Evolutionary conservation across 805 yeast species (phyloP).

Genomic region (Cyberlindnera mycetangii): DNA sequence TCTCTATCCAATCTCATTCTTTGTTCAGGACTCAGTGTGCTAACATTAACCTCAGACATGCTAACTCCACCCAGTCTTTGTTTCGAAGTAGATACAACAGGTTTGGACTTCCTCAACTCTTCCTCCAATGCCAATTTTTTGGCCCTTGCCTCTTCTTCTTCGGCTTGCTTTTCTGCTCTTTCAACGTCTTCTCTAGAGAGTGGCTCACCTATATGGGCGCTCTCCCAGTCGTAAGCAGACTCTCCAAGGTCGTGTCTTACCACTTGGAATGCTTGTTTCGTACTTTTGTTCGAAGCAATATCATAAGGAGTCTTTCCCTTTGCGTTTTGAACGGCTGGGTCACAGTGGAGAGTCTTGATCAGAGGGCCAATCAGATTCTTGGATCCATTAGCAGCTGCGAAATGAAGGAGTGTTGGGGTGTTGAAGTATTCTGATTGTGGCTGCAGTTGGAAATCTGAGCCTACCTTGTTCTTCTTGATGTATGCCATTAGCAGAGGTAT

Average conservation of each 20-base stretch:
- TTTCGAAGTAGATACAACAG: constrained; percentile 35
- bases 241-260: constrained; percentile 72
- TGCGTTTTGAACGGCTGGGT: constrained; percentile 56
- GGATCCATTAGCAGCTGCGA: constrained; percentile 65
- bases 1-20: constrained; percentile 82
- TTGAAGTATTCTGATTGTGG: constrained; percentile 52
- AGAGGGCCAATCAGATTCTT: constrained; percentile 63
- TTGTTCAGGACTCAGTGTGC: constrained; percentile 72
- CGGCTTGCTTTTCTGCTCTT: constrained; percentile 34
- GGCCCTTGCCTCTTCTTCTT: constrained; percentile 36
- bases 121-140: constrained; percentile 41
- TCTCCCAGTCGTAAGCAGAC: constrained; percentile 62
- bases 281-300: constrained; percentile 45
- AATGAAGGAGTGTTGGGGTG: constrained; percentile 77
- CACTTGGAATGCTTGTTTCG: constrained; percentile 59
- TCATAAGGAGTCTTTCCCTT: constrained; percentile 70
- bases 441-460: constrained; percentile 48
- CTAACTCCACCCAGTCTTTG: constrained; percentile 31
- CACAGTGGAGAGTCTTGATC: constrained; percentile 61
- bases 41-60: constrained; percentile 41
- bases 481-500: constrained; percentile 71
- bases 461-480: constrained; percentile 53
- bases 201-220: constrained; percentile 61
- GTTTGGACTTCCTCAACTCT: constrained; percentile 37
- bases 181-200: constrained; percentile 55